Evolutionary conservation across 2,329 filamentous ascomycete species (phyloP).

Genomic region (Diaporthe aspalathi): DNA sequence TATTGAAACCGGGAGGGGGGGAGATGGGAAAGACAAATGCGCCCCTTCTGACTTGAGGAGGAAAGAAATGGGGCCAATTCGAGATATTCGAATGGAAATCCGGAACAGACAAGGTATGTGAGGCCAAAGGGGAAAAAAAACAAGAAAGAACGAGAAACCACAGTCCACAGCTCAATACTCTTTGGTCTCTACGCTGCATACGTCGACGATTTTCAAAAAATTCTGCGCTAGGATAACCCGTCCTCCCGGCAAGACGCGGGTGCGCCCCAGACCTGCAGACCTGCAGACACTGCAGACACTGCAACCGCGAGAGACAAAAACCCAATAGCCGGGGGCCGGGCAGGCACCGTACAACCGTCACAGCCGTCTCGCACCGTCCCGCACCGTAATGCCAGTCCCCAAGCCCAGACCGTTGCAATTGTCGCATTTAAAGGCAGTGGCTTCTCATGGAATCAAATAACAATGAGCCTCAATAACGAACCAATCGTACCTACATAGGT

Average conservation of each 20-base stretch:
- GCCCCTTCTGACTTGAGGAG: conserved; percentile 29
- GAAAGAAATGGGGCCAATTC: conserved; percentile 33
- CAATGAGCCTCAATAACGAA: neutral
- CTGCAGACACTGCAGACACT: neutral
- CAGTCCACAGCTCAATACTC: conserved; percentile 28
- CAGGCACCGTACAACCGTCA: neutral
- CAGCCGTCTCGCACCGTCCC: neutral
- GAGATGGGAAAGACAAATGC: conserved; percentile 13
- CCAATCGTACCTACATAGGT: neutral
- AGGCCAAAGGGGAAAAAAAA: conserved; percentile 11
- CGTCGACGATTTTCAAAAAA: conserved; percentile 40
- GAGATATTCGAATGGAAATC: conserved; percentile 7
- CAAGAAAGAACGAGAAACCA: conserved; percentile 29
- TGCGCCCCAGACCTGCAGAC: neutral
- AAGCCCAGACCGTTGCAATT: too few relatives aligned
- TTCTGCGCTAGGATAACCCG: conserved; percentile 39
- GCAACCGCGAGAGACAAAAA: neutral
- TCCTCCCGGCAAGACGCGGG: conserved; percentile 32
- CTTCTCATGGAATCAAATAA: neutral
- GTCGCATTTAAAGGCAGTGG: neutral
- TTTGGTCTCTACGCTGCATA: conserved; percentile 20
- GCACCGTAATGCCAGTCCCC: neutral
- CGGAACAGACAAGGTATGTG: conserved; percentile 32
- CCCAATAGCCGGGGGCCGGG: conserved; percentile 7
- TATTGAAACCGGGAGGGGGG: neutral